These are phyloP conservation scores for Priceomyces haplophilus DNA, from an alignment of 805 yeast species.

Conservation along the genomic window DNA sequence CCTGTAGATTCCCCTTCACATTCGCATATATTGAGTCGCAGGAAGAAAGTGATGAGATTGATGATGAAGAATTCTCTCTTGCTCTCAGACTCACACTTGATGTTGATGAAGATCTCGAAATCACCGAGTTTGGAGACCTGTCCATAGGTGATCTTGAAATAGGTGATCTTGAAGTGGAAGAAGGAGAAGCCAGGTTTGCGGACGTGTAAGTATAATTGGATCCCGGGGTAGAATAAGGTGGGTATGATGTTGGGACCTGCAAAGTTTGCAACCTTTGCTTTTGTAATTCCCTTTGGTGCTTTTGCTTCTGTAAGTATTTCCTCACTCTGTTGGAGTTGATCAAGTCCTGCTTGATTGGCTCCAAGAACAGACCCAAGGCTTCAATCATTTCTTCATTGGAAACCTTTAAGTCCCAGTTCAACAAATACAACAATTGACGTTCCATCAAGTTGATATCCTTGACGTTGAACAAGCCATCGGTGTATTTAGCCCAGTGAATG, in stretches of 20 bases:
- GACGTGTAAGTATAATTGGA: constrained; percentile 1
- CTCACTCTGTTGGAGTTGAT: constrained; percentile 33
- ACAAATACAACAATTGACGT: constrained; percentile 63
- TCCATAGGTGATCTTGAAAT: constrained; percentile 7
- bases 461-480: constrained; percentile 66
- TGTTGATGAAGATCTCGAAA: constrained; percentile 17
- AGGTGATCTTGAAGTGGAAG: constrained; percentile 7
- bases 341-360: constrained; percentile 47
- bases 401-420: constrained; percentile 67
- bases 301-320: constrained; percentile 26
- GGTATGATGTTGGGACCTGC: constrained; percentile 6
- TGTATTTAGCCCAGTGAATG: constrained; percentile 74
- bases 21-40: constrained; percentile 5
- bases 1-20: not conserved
- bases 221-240: not conserved
- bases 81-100: constrained; percentile 14
- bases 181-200: not conserved
- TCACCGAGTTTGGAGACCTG: constrained; percentile 4
- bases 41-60: constrained; percentile 17
- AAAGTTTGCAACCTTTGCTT: constrained; percentile 11
- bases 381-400: constrained; percentile 41
- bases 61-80: constrained; percentile 17
- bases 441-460: constrained; percentile 80
- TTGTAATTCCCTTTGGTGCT: constrained; percentile 12
- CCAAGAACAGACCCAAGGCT: constrained; percentile 45